Evolutionary conservation across 2,329 filamentous ascomycete genomes (phyloP).

Genomic region (Nigrospora sphaerica): DNA sequence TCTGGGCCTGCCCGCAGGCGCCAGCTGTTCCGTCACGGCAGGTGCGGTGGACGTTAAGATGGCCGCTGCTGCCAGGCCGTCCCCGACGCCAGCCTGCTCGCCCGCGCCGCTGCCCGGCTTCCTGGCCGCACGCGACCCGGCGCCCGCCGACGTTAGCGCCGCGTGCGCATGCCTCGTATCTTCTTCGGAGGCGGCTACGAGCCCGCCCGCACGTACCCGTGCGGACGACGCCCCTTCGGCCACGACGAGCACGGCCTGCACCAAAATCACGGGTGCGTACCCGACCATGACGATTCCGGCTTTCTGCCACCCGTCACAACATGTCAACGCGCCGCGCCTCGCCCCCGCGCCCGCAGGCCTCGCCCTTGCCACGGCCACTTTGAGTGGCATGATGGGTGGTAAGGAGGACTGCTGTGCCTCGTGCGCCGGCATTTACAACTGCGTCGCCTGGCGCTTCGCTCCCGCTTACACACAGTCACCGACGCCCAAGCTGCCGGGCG

Average conservation of each 20-base stretch:
- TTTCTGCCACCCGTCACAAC: conserved; percentile 20
- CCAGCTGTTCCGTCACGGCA: background rate
- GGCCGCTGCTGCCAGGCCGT: background rate
- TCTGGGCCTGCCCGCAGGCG: background rate
- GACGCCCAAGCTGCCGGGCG: conserved; percentile 15
- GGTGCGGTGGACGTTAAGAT: background rate
- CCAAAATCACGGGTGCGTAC: conserved; percentile 14
- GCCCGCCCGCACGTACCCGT: too few relatives aligned
- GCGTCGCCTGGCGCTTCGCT: conserved; percentile 20
- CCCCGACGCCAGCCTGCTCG: background rate
- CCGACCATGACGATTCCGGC: conserved; percentile 17
- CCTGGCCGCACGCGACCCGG: background rate
- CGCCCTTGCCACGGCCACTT: conserved; percentile 14
- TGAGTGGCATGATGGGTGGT: conserved; percentile 16
- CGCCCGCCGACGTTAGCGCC: background rate
- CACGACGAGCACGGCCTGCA: conserved; percentile 9
- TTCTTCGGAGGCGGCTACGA: background rate
- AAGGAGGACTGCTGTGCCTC: conserved; percentile 21
- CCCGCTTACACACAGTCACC: conserved; percentile 14
- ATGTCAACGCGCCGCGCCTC: conserved; percentile 15
- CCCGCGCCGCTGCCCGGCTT: conserved; percentile 18
- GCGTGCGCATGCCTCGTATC: background rate
- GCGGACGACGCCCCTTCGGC: background rate
- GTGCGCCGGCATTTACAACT: conserved; percentile 21
- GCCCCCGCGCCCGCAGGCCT: conserved; percentile 5